Base-by-base conservation (phyloP, 176 grass and related monocot species). In the Ampelocalamus luodianensis region DNA sequence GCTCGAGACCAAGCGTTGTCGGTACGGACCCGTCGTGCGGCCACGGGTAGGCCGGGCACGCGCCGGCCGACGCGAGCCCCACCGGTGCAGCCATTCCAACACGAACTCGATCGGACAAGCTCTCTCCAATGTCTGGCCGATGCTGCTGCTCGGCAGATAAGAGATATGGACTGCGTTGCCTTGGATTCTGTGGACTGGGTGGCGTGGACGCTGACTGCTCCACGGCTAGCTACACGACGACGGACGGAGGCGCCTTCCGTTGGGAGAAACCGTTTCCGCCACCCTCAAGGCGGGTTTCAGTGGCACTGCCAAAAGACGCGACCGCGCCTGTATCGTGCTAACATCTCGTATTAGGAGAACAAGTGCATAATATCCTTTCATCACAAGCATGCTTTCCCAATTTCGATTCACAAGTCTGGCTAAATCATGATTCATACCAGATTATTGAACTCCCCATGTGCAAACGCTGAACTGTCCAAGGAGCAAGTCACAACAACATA, bases 1-100 rank as follows among this genome's bases (percentile, higher is more conserved):
- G 74, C 4, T 29, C 38, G 85, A 32, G 82, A 56, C 64, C 68
- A 49, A 43, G 68, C n/a, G 50, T 40, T 3, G 15, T 29, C 26
- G 2, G 72, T n/a, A 34, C 82, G 74, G 53, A 89, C 88, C 84
- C 89, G 69, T 85, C 84, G 13, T 66, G 65, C 43, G 92, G 92
- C 92, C 92, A 91, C 61, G 92, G 83, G 74, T 88, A 93, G 37
- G 76, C 68, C 29, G 68, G 88, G 88, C 74, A 85, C 1, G 74
- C 39, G 85, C 56, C 39, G 70, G 62, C 64, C 68, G 81, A 79
- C 60, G 89, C 74, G 55, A 76, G 80, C 39, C 22, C 76, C 66
- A 55, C 50, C 37, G 37, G 49, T 3, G 73, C 55, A 0, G 78
- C 70, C 81, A 83, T 8, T 43, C 12, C 54, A 3, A 62, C 53